A percentile compares a stretch with the other conserved stretches of the same genome.
Conservation (phyloP, 2,329 filamentous ascomycete species). For the Trichophyton benhamiae region DNA sequence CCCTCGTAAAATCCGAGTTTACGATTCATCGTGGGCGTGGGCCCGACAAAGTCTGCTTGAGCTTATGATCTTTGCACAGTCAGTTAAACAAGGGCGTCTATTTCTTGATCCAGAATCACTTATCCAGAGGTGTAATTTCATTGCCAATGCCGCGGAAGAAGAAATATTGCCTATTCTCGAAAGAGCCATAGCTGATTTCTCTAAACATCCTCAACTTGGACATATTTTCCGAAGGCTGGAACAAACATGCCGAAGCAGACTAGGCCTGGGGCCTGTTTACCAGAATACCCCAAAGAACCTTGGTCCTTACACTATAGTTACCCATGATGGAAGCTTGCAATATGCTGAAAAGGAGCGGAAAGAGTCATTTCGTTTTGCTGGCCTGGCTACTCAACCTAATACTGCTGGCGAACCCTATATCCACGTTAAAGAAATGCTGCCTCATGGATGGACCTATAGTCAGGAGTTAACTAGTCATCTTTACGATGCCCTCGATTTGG, state of each 20-base stretch:
- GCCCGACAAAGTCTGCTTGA: conserved; percentile 20
- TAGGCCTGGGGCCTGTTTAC: neutral
- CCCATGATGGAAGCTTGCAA: neutral
- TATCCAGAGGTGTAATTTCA: neutral
- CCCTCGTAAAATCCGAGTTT: conserved; percentile 18
- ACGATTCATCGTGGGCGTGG: conserved; percentile 30
- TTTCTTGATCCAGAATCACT: neutral
- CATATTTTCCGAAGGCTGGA: neutral
- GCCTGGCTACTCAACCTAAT: neutral
- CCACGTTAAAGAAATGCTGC: neutral
- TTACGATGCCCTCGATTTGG: neutral
- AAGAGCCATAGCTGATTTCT: neutral
- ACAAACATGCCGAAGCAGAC: neutral
- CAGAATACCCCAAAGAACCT: neutral
- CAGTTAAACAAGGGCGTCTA: neutral
- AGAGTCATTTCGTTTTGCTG: neutral
- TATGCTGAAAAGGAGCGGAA: neutral
- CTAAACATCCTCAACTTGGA: neutral
- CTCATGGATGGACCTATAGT: neutral
- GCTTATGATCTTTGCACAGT: conserved; percentile 24
- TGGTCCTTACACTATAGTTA: neutral
- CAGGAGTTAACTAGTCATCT: neutral
- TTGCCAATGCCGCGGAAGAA: neutral
- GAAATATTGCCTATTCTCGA: neutral
- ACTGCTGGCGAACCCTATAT: neutral